These are phyloP conservation scores for Myotisia sp. DNA, from an alignment of 2,329 filamentous ascomycete genomes.

Conservation along the genomic window DNA sequence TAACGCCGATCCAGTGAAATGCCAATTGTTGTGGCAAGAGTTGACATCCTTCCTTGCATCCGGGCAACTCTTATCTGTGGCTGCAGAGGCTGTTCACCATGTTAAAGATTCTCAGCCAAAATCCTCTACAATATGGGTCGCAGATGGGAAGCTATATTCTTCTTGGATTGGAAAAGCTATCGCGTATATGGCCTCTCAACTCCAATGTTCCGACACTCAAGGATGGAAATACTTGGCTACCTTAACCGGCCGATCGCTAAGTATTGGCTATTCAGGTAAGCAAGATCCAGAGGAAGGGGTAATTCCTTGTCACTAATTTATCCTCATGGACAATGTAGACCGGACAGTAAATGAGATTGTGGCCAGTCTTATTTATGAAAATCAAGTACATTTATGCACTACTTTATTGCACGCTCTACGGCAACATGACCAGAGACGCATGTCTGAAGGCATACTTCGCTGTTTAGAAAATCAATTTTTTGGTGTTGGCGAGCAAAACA, in stretches of 20 bases:
- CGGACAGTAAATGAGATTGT: constrained; percentile 29
- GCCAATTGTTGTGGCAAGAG: constrained; percentile 49
- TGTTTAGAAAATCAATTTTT: constrained; percentile 1
- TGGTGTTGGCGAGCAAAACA: constrained; percentile 4
- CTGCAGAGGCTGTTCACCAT: constrained; percentile 40
- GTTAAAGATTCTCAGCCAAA: constrained; percentile 19
- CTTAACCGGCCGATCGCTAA: constrained; percentile 46
- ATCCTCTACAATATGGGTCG: constrained; percentile 42
- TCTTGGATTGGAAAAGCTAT: constrained; percentile 59
- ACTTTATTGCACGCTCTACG: constrained; percentile 31
- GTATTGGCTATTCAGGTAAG: constrained; percentile 57
- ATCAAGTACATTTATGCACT: constrained; percentile 20
- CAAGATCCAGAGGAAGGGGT: not conserved
- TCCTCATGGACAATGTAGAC: constrained; percentile 20
- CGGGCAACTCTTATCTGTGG: constrained; percentile 44
- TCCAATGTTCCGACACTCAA: constrained; percentile 27
- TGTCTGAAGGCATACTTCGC: constrained; percentile 33
- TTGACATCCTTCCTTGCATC: constrained; percentile 44
- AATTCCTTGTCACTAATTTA: constrained; percentile 7
- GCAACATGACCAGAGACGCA: constrained; percentile 34
- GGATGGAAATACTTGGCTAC: constrained; percentile 27
- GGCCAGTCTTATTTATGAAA: constrained; percentile 22
- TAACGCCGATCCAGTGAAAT: constrained; percentile 31
- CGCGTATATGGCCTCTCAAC: constrained; percentile 25
- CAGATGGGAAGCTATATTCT: constrained; percentile 50